Conservation (phyloP, 108 stramenopile genomes). For the Cyclotella distinguenda region DNA sequence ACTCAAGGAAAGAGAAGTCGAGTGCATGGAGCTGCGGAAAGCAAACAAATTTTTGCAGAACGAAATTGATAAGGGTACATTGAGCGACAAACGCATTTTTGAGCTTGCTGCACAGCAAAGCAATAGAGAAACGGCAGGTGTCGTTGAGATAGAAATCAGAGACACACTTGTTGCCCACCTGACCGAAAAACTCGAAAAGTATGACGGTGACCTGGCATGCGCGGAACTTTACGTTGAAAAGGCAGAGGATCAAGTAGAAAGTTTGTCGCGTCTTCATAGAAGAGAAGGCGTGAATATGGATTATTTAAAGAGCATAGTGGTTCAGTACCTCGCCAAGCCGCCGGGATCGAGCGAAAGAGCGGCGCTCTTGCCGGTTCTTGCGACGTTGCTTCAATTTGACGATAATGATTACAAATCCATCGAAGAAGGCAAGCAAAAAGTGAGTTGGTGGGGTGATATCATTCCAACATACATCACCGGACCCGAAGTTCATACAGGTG, state of each 20-base stretch:
- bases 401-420: slow-evolving; percentile 78
- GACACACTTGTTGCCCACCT: slow-evolving; percentile 73
- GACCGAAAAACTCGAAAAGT: slow-evolving; percentile 59
- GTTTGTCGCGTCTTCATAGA: slow-evolving; percentile 71
- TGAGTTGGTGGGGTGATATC: slow-evolving; percentile 77
- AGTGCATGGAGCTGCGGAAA: slow-evolving; percentile 68
- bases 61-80: slow-evolving; percentile 82
- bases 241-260: slow-evolving; percentile 73
- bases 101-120: slow-evolving; percentile 87
- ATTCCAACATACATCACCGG: slow-evolving; percentile 61
- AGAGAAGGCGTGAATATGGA: slow-evolving; percentile 89
- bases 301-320: slow-evolving; percentile 87
- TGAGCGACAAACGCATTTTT: slow-evolving; percentile 86
- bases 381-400: slow-evolving; percentile 86
- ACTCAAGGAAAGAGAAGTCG: slow-evolving; percentile 73
- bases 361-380: slow-evolving; percentile 77
- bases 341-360: slow-evolving; percentile 84
- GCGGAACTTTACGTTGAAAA: slow-evolving; percentile 67
- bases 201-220: slow-evolving; percentile 73
- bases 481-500: slow-evolving; percentile 16
- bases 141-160: slow-evolving; percentile 74
- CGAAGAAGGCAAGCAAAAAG: slow-evolving; percentile 79
- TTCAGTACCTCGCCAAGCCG: slow-evolving; percentile 86
- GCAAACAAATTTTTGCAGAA: slow-evolving; percentile 75
- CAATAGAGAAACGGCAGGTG: slow-evolving; percentile 75